A percentile compares a stretch with the other conserved stretches of the same genome.
Evolutionary conservation across 805 yeast species (phyloP).

Genomic region (Sugiyamaella americana): DNA sequence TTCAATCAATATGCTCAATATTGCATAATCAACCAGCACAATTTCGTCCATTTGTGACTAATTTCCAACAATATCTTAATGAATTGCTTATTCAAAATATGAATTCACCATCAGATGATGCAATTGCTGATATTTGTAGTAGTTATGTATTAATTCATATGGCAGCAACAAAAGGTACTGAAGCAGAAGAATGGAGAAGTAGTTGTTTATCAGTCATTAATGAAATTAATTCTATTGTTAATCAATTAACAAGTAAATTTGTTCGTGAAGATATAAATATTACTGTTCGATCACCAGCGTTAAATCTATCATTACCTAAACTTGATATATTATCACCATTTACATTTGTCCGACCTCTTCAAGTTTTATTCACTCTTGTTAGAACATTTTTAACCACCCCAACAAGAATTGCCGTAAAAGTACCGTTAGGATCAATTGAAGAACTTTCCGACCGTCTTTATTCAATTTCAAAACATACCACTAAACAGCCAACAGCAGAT

Average conservation of each 20-base stretch:
- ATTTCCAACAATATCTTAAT: constrained; percentile 45
- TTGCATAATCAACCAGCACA: constrained; percentile 64
- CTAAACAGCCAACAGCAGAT: constrained; percentile 30
- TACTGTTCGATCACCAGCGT: neutral
- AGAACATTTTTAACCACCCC: constrained; percentile 43
- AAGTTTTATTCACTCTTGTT: constrained; percentile 31
- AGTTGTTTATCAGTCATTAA: constrained; percentile 40
- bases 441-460: constrained; percentile 48
- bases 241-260: constrained; percentile 8
- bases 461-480: constrained; percentile 49
- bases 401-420: constrained; percentile 49
- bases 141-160: constrained; percentile 52
- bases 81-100: constrained; percentile 30
- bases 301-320: neutral
- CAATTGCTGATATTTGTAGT: constrained; percentile 41
- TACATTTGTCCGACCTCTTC: constrained; percentile 3
- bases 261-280: constrained; percentile 13
- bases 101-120: constrained; percentile 25
- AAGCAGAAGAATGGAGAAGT: constrained; percentile 42
- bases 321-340: constrained; percentile 1
- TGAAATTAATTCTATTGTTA: constrained; percentile 14
- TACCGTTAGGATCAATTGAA: constrained; percentile 59
- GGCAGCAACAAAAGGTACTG: constrained; percentile 48
- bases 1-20: constrained; percentile 35
- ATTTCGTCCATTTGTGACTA: constrained; percentile 70